phyloP scores from a whole-genome alignment of 306 rosid species.

The Cicer chorassanicum region DNA sequence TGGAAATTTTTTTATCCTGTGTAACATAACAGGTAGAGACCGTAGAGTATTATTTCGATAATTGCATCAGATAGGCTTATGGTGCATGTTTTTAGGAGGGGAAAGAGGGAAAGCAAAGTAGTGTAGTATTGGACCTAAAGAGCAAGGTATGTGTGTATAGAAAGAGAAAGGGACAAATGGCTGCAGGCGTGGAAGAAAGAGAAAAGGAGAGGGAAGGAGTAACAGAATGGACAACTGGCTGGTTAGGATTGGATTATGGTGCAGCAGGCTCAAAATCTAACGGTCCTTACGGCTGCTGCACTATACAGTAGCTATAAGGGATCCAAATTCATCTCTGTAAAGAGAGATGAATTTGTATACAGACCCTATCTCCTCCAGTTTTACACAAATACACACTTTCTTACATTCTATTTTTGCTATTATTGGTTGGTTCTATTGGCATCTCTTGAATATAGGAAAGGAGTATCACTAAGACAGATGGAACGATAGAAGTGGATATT shows the following conservation, averaged over 20 bases:
- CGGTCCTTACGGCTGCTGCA: too few species aligned
- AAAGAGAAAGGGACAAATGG: background rate
- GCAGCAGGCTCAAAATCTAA: too few species aligned
- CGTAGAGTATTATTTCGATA: background rate
- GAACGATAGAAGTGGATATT: conserved; percentile 10
- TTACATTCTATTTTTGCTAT: background rate
- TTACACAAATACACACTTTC: background rate
- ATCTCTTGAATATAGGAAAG: background rate
- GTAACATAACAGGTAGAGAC: conserved; percentile 30
- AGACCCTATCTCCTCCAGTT: background rate
- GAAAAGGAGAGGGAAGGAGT: background rate
- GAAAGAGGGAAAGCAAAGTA: background rate
- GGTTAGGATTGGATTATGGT: too few species aligned
- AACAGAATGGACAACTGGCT: background rate
- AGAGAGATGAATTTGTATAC: background rate
- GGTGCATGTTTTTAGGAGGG: background rate
- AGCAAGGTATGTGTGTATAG: background rate
- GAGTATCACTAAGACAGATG: conserved; percentile 8
- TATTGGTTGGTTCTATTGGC: background rate
- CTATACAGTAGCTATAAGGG: too few species aligned
- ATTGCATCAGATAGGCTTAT: background rate
- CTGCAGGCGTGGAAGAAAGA: background rate
- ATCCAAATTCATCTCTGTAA: too few species aligned
- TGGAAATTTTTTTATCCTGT: conserved; percentile 7
- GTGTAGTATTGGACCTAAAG: background rate